A percentile compares a stretch with the other conserved stretches of the same genome.
Conservation (phyloP, 768 basidiomycete genomes). For the Thelephora aurantiotincta region DNA sequence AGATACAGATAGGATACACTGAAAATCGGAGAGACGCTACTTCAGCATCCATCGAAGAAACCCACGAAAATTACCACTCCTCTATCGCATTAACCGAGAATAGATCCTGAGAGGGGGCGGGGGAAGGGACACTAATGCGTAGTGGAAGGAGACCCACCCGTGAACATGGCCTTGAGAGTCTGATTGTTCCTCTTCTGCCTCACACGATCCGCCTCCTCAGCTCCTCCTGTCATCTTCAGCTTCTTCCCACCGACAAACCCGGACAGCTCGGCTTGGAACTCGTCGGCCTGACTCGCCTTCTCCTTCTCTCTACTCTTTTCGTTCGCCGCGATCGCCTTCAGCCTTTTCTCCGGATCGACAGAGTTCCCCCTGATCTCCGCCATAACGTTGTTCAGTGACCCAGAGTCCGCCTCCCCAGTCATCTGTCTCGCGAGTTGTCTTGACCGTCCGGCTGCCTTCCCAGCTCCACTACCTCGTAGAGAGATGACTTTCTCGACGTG, state of each 20-base stretch:
- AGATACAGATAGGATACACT: too few species aligned
- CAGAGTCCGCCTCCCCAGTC: conserved; percentile 39
- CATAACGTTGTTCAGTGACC: conserved; percentile 61
- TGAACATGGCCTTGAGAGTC: conserved; percentile 86
- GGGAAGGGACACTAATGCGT: too few species aligned
- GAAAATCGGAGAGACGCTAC: too few species aligned
- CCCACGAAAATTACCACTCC: too few species aligned
- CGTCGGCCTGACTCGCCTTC: conserved; percentile 57
- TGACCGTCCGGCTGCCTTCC: conserved; percentile 15
- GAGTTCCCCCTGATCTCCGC: conserved; percentile 78
- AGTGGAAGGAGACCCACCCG: conserved; percentile 9
- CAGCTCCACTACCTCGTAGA: conserved; percentile 36
- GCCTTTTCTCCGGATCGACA: conserved; percentile 67
- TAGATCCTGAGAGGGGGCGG: too few species aligned
- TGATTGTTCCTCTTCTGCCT: conserved; percentile 74
- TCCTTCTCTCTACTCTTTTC: conserved; percentile 72
- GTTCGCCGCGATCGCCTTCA: conserved; percentile 88
- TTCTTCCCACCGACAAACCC: conserved; percentile 84
- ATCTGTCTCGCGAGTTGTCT: neutral
- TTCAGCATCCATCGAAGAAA: too few species aligned
- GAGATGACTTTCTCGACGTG: conserved; percentile 86
- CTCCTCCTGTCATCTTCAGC: conserved; percentile 90
- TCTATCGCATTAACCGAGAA: too few species aligned
- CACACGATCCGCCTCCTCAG: conserved; percentile 81
- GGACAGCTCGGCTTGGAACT: conserved; percentile 68